phyloP scores from a whole-genome alignment of 1,139 yeast species.

The Zhuliangozyma parablackwelliae region DNA sequence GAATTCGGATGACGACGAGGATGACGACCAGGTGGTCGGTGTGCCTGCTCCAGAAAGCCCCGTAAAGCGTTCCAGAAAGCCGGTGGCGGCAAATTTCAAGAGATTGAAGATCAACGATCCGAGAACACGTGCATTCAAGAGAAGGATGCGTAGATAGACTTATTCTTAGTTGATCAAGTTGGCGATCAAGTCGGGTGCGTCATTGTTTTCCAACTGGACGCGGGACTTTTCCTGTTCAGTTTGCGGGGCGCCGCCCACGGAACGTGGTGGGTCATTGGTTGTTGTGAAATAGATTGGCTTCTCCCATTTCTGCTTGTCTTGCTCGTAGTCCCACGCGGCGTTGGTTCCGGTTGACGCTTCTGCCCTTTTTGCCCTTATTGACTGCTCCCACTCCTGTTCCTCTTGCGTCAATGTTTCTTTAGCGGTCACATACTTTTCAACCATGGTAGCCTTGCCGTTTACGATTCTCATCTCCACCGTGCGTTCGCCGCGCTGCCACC shows the following conservation, averaged over 20 bases:
- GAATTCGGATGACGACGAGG: slow-evolving; percentile 16
- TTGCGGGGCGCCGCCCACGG: neutral
- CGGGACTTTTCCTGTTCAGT: slow-evolving; percentile 9
- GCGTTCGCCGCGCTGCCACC: slow-evolving; percentile 69
- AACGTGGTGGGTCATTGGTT: neutral
- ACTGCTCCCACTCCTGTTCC: slow-evolving; percentile 23
- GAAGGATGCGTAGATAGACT: slow-evolving; percentile 12
- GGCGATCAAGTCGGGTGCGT: slow-evolving; percentile 10
- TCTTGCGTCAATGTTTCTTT: slow-evolving; percentile 21
- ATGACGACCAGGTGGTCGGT: slow-evolving; percentile 18
- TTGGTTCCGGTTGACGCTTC: slow-evolving; percentile 14
- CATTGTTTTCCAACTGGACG: slow-evolving; percentile 15
- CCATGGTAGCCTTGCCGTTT: slow-evolving; percentile 73
- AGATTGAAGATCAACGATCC: slow-evolving; percentile 40
- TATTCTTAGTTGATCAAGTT: slow-evolving; percentile 7
- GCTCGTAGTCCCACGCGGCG: slow-evolving; percentile 52
- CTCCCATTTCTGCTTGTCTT: slow-evolving; percentile 48
- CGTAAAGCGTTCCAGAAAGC: slow-evolving; percentile 21
- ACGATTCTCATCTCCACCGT: slow-evolving; percentile 73
- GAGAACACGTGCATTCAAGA: slow-evolving; percentile 11
- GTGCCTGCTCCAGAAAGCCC: slow-evolving; percentile 7
- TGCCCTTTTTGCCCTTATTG: slow-evolving; percentile 17
- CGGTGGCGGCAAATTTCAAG: slow-evolving; percentile 37
- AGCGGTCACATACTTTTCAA: slow-evolving; percentile 26
- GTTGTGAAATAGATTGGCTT: slow-evolving; percentile 38